A percentile compares a stretch with the other conserved stretches of the same genome.
phyloP scores from a whole-genome alignment of 2,329 filamentous ascomycete species.

The Pseudogymnoascus sp. region DNA sequence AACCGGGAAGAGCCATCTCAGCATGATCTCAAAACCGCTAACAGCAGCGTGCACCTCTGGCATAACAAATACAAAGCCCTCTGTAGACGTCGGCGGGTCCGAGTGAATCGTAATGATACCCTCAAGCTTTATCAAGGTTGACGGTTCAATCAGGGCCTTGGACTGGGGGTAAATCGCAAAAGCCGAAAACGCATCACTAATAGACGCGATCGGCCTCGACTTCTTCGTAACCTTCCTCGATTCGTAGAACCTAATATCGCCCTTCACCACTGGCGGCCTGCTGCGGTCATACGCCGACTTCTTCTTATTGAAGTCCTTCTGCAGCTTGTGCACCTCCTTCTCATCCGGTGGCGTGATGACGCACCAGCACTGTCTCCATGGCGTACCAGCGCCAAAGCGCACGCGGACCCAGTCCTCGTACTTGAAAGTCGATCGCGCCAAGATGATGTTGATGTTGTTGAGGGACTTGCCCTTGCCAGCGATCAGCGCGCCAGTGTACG shows the following conservation, averaged over 20 bases:
- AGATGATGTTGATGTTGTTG: constrained; percentile 84
- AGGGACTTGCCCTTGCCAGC: constrained; percentile 85
- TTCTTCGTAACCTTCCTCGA: constrained; percentile 88
- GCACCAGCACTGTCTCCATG: constrained; percentile 96
- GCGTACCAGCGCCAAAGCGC: constrained; percentile 88
- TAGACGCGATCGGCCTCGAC: constrained; percentile 78
- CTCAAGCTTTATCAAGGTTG: constrained; percentile 89
- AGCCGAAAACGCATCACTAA: constrained; percentile 82
- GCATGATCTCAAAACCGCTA: constrained; percentile 89
- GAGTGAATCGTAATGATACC: constrained; percentile 84
- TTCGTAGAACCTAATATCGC: constrained; percentile 93
- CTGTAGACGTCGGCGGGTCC: constrained; percentile 66
- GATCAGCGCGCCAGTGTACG: constrained; percentile 91
- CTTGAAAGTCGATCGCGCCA: constrained; percentile 70
- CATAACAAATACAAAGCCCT: constrained; percentile 98
- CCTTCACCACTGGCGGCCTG: constrained; percentile 61
- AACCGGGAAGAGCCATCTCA: constrained; percentile 85
- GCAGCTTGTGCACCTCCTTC: constrained; percentile 77
- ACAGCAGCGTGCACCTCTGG: constrained; percentile 89
- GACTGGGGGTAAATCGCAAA: constrained; percentile 95
- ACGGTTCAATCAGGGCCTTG: constrained; percentile 88
- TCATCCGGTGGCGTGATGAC: constrained; percentile 88
- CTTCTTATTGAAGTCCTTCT: constrained; percentile 76
- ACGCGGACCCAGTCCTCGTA: constrained; percentile 93
- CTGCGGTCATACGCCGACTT: constrained; percentile 75